Evolutionary conservation across 176 grass and related monocot genomes (phyloP).

Genomic region (Triticum turgidum): DNA sequence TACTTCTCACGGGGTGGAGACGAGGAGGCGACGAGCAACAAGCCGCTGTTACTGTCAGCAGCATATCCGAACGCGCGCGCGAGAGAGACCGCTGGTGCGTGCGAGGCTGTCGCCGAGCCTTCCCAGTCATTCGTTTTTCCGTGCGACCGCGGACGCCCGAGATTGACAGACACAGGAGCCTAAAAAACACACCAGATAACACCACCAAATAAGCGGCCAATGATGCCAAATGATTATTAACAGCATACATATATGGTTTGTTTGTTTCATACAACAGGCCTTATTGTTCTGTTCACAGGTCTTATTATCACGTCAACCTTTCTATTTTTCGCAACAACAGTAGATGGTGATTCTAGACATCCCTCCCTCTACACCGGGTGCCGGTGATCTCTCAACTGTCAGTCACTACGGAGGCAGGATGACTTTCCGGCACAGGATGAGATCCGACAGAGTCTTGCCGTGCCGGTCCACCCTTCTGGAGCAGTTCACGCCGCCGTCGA

Average conservation of each 20-base stretch:
- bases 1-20: background rate
- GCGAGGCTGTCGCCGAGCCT: background rate
- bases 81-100: background rate
- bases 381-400: background rate
- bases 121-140: no score
- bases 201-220: no score
- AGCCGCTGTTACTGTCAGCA: background rate
- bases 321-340: background rate
- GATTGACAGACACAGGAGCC: no score
- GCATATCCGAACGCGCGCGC: slow-evolving; percentile 6
- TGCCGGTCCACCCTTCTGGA: slow-evolving; percentile 93
- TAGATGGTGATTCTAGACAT: background rate
- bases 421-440: slow-evolving; percentile 72
- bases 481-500: slow-evolving; percentile 90
- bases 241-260: background rate
- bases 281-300: background rate
- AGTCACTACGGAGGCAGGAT: slow-evolving; percentile 29
- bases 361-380: background rate
- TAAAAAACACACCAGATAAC: no score
- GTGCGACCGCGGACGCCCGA: no score
- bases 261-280: background rate
- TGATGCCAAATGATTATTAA: background rate
- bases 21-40: background rate
- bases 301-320: background rate
- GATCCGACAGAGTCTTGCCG: slow-evolving; percentile 85